Conservation (phyloP, 2,329 filamentous ascomycete genomes). For the Phaeosphaeriaceae sp. region DNA sequence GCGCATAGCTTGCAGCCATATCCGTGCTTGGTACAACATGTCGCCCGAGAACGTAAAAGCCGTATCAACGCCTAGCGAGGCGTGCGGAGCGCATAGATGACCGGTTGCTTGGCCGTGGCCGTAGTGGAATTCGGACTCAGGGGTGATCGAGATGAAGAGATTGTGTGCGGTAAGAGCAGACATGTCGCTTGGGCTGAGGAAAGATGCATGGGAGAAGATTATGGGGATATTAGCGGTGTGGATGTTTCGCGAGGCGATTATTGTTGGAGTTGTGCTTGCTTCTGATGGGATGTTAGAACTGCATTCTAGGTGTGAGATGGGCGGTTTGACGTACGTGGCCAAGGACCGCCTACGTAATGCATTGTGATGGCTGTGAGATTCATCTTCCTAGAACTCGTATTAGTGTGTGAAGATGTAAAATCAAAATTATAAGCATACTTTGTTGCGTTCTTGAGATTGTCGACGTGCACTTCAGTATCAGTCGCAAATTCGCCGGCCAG, state of each 20-base stretch:
- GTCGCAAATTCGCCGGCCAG: not conserved
- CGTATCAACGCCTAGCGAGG: slow-evolving; percentile 61
- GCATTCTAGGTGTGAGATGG: not conserved
- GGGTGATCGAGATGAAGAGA: slow-evolving; percentile 63
- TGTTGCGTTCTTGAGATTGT: not conserved
- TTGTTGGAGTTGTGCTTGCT: slow-evolving; percentile 44
- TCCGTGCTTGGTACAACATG: slow-evolving; percentile 54
- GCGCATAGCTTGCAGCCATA: slow-evolving; percentile 61
- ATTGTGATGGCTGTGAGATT: not conserved
- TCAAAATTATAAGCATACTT: not conserved
- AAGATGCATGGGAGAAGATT: slow-evolving; percentile 60
- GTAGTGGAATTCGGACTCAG: slow-evolving; percentile 66
- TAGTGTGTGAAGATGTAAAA: not conserved
- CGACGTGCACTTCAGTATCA: not conserved
- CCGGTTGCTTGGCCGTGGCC: slow-evolving; percentile 58
- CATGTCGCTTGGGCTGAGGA: slow-evolving; percentile 43
- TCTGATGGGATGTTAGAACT: slow-evolving; percentile 54
- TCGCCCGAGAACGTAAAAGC: slow-evolving; percentile 61
- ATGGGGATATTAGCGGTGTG: slow-evolving; percentile 49
- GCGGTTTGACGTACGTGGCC: not conserved
- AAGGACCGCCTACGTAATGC: not conserved
- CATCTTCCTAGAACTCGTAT: not conserved
- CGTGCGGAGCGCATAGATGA: slow-evolving; percentile 57
- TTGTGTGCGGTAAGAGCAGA: slow-evolving; percentile 53
- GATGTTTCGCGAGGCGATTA: slow-evolving; percentile 34